Percentiles rank a stretch among this genome's conserved stretches.
Evolutionary conservation across 345 rosid species (phyloP).

Genomic region (Rhodamnia argentea): DNA sequence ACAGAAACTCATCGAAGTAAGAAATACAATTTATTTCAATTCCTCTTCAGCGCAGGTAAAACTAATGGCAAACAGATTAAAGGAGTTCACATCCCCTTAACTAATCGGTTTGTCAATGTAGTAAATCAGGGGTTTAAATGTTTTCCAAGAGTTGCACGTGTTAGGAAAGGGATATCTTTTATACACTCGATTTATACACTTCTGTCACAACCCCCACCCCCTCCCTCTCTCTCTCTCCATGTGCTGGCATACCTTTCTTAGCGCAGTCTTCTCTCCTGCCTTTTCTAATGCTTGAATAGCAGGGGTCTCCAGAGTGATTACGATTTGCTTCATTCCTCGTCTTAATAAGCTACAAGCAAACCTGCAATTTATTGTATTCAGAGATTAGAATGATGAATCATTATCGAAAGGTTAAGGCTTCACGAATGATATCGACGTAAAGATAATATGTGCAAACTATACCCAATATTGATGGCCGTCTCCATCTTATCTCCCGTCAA

Average conservation of each 20-base stretch:
- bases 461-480: slow-evolving; percentile 98
- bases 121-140: not conserved
- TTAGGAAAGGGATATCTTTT: not conserved
- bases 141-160: not conserved
- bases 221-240: not conserved
- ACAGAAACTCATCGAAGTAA: not conserved
- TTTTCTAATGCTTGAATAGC: slow-evolving; percentile 61
- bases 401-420: not conserved
- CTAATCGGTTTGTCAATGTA: not conserved
- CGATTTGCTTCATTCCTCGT: slow-evolving; percentile 91
- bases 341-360: slow-evolving; percentile 90
- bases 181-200: not conserved
- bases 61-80: not conserved
- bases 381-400: slow-evolving; percentile 8
- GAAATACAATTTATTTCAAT: not conserved
- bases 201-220: not conserved
- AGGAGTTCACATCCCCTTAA: not conserved
- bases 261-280: slow-evolving; percentile 47
- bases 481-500: slow-evolving; percentile 98
- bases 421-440: not conserved
- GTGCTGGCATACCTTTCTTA: slow-evolving; percentile 41
- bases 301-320: slow-evolving; percentile 64
- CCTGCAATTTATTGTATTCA: slow-evolving; percentile 31
- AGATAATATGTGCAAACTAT: slow-evolving; percentile 2
- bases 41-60: not conserved